phyloP scores from a whole-genome alignment of 768 basidiomycete genomes.

The Termitomyces sp. region DNA sequence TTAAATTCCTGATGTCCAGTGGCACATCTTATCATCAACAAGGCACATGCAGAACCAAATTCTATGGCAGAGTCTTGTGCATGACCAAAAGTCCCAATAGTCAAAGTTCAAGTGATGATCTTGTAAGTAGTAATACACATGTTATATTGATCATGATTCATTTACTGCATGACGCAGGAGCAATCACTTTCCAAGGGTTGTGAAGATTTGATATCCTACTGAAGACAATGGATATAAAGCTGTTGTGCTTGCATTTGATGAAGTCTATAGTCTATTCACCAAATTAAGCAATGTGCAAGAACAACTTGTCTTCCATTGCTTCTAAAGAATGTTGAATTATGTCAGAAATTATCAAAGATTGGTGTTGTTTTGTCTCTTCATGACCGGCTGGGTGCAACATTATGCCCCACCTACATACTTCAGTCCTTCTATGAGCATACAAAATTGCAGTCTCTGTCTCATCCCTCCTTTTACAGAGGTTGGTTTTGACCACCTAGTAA shows the following conservation, averaged over 20 bases:
- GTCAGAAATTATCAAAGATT: background rate
- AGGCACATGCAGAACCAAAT: no score
- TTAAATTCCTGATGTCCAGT: no score
- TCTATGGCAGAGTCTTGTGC: no score
- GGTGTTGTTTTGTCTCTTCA: background rate
- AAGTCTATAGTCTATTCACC: background rate
- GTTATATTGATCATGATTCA: background rate
- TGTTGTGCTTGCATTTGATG: background rate
- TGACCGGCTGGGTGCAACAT: background rate
- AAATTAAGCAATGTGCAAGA: fast-evolving
- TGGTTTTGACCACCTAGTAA: no score
- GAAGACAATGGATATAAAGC: background rate
- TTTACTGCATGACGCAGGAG: no score
- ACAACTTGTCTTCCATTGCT: background rate
- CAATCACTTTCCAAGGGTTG: no score
- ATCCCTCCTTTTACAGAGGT: no score
- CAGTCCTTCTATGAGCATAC: background rate
- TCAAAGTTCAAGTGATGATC: background rate
- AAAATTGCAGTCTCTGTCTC: no score
- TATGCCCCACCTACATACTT: background rate
- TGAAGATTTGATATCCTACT: background rate
- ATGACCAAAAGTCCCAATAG: no score
- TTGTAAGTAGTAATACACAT: background rate
- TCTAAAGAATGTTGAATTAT: background rate
- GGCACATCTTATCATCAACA: no score